Evolutionary conservation across 108 stramenopile species (phyloP).

Genomic region (Tribonema minus): DNA sequence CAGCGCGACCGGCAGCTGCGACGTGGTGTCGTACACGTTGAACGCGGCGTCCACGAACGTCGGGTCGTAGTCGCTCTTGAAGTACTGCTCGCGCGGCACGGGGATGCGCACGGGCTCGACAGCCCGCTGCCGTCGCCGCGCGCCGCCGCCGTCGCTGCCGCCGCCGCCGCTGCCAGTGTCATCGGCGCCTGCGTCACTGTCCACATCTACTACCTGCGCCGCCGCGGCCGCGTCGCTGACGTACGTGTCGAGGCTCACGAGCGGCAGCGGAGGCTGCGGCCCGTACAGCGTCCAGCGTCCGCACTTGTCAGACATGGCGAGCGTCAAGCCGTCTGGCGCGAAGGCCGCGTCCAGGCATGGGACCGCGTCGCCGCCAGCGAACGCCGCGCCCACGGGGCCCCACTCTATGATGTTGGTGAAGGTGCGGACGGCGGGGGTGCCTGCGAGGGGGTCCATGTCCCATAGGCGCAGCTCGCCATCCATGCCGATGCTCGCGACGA

Average conservation of each 20-base stretch:
- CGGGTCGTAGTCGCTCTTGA: constrained; percentile 46
- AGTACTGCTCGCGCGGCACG: constrained; percentile 49
- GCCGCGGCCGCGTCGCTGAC: too few species aligned
- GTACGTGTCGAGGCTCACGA: too few species aligned
- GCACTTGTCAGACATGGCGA: constrained; percentile 36
- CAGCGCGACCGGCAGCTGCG: constrained; percentile 40
- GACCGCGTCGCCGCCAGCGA: constrained; percentile 3
- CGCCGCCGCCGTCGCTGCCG: too few species aligned
- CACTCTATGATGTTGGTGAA: constrained; percentile 20
- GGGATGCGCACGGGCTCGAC: too few species aligned
- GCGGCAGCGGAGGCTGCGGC: too few species aligned
- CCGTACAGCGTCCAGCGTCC: constrained; percentile 29
- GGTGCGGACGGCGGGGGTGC: neutral
- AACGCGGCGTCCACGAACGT: constrained; percentile 31
- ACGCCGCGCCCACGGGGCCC: constrained; percentile 15
- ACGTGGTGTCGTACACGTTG: constrained; percentile 42
- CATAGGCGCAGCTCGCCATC: constrained; percentile 44
- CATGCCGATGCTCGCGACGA: constrained; percentile 25
- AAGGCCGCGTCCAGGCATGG: constrained; percentile 26
- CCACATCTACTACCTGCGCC: too few species aligned
- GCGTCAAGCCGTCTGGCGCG: constrained; percentile 30
- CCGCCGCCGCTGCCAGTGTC: too few species aligned
- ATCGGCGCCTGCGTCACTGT: too few species aligned
- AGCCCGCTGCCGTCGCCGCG: too few species aligned
- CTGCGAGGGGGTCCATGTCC: constrained; percentile 20